Evolutionary conservation across 352 stramenopile species (phyloP), one percentile per base, ranked within the genome.

Genomic region (Chrysophaeum taylorii): DNA sequence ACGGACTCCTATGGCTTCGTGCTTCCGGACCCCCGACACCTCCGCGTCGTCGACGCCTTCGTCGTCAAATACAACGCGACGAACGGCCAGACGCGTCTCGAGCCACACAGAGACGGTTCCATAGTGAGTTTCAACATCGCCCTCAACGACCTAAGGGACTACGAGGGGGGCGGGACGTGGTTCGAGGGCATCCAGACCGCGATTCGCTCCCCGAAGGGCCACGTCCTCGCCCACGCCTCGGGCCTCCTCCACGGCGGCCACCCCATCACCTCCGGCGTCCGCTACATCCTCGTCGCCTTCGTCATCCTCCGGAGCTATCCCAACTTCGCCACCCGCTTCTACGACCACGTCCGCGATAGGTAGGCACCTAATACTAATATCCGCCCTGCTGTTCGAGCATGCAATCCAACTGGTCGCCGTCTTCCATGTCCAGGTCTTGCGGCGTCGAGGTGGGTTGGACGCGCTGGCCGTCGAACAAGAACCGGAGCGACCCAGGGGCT

Each of bases 321-420:
- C 64, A 73, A 68, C 52, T 83, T 75, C 71, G 74, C 64, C 18
- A 78, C 78, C 72, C 68, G 78, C 37, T 83, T 83, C 70, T 83
- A 83, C 72, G 79, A 83, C 68, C 64, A 78, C 69, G 70, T 83
- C 25, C 68, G 78, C 39, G 77, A 83, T n/a, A n/a, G n/a, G n/a
- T n/a, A n/a, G n/a, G n/a, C n/a, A n/a, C n/a, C n/a, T n/a, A n/a
- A n/a, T n/a, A n/a, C n/a, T n/a, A 63, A 31, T 15, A 25, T 31
- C 57, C 57, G 14, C 57, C 57, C 31, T 66, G 57, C 57, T 66
- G 57, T 36, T 66, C 57, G 33, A 94, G 83, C 63, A 88, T 84
- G 67, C 86, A 92, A 69, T 94, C 87, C 64, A 94, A 92, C 78
- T 94, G 87, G 78, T 94, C 87, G 76, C 92, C 85, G 76, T 94